Evolutionary conservation across 1,139 yeast genomes (phyloP).

Genomic region (Hansenula sp.): DNA sequence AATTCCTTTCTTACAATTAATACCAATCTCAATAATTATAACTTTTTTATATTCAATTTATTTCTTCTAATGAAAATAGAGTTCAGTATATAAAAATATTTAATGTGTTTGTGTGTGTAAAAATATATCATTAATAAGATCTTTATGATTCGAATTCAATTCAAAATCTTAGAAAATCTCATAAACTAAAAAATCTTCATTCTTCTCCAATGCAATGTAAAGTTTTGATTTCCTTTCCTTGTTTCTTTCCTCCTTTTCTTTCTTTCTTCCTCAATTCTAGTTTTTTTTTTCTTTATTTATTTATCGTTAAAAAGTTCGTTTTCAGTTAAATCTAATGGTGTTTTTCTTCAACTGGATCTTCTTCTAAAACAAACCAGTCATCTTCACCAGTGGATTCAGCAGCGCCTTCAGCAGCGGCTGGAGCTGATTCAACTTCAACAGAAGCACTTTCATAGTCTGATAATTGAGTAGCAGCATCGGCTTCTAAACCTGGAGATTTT

Average conservation of each 20-base stretch:
- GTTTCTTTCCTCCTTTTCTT: neutral
- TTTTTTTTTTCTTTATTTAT: neutral
- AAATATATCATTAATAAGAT: neutral
- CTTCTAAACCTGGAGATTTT: conserved; percentile 65
- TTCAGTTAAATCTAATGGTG: conserved; percentile 37
- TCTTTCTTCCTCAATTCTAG: neutral
- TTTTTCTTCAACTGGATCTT: conserved; percentile 55
- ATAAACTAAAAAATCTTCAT: neutral
- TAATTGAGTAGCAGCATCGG: conserved; percentile 68
- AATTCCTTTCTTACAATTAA: no score
- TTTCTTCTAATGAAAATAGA: no score
- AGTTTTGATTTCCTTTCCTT: neutral
- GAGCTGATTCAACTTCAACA: conserved; percentile 61
- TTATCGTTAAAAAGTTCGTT: neutral
- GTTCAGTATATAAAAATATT: no score
- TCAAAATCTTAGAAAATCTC: neutral
- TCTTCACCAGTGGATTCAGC: conserved; percentile 46
- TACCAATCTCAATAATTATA: no score
- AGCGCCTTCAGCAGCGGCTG: conserved; percentile 38
- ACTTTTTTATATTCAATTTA: no score
- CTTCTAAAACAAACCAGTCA: conserved; percentile 84
- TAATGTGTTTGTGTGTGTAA: neutral
- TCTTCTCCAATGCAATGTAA: neutral
- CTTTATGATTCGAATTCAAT: neutral
- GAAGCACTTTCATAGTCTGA: conserved; percentile 69